These are phyloP conservation scores for Penicillium sp. DNA, from an alignment of 2,329 filamentous ascomycete genomes.

Conservation along the genomic window DNA sequence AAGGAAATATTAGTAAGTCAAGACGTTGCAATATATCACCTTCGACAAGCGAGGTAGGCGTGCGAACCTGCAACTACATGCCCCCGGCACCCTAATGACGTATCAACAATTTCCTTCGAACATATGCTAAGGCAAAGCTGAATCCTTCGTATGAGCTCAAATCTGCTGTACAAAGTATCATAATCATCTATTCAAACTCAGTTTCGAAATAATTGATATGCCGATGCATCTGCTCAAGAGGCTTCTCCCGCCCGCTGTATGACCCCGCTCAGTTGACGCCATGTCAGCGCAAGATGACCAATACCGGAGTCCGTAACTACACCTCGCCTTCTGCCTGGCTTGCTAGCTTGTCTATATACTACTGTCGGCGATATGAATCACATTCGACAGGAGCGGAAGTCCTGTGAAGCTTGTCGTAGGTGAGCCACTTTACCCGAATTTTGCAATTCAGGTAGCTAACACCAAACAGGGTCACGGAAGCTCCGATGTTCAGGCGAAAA, in stretches of 20 bases:
- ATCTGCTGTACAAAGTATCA: too few relatives aligned
- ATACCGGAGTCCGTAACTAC: neutral
- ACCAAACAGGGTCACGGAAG: constrained; percentile 23
- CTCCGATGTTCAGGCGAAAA: constrained; percentile 31
- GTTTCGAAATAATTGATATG: neutral
- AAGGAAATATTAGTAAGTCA: too few relatives aligned
- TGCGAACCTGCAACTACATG: too few relatives aligned
- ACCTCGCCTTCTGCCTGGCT: neutral
- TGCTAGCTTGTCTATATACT: neutral
- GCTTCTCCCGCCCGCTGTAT: neutral
- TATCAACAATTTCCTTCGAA: too few relatives aligned
- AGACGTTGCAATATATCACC: too few relatives aligned
- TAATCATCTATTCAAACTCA: neutral
- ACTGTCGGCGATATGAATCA: constrained; percentile 12
- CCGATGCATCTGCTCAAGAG: neutral
- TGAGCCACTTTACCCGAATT: neutral
- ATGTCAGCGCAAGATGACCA: constrained; percentile 18
- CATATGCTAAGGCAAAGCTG: too few relatives aligned
- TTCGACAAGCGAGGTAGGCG: too few relatives aligned
- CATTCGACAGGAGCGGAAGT: constrained; percentile 25
- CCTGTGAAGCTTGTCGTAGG: constrained; percentile 31
- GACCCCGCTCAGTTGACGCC: constrained; percentile 24
- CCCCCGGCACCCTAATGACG: too few relatives aligned
- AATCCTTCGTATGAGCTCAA: too few relatives aligned
- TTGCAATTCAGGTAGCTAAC: neutral